Evolutionary conservation across 78 protist genomes (phyloP).

Genomic region (Monosiga brevicollis): DNA sequence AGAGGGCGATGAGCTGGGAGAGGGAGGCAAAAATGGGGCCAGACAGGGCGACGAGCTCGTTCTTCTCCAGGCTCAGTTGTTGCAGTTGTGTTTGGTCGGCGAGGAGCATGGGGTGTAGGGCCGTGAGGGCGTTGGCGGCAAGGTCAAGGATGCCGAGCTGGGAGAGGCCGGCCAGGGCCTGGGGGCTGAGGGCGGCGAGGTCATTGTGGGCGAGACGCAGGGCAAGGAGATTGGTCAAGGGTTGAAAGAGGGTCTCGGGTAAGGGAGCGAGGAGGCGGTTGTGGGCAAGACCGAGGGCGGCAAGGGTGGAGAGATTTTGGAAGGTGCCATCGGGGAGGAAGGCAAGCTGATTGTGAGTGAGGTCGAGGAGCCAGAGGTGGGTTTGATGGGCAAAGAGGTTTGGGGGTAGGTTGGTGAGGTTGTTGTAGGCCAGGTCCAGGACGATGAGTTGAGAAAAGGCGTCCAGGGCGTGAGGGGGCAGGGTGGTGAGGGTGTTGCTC

Average conservation of each 20-base stretch:
- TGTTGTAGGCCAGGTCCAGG: too few species aligned
- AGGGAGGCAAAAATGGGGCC: not conserved
- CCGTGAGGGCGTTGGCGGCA: not conserved
- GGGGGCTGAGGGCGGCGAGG: not conserved
- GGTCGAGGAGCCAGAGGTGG: not conserved
- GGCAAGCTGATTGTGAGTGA: not conserved
- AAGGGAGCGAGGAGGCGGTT: too few species aligned
- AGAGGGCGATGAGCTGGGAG: not conserved
- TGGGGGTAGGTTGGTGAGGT: not conserved
- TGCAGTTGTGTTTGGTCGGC: too few species aligned
- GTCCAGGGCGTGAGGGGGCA: too few species aligned
- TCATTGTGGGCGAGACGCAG: not conserved
- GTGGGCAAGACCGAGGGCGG: too few species aligned
- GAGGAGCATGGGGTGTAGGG: too few species aligned
- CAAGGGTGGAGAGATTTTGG: not conserved
- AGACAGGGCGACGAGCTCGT: too few species aligned
- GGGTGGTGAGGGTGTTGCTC: too few species aligned
- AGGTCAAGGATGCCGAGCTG: not conserved
- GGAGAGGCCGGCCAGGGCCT: not conserved
- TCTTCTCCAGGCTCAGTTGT: too few species aligned
- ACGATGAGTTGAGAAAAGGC: too few species aligned
- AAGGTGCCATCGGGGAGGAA: not conserved
- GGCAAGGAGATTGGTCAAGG: not conserved
- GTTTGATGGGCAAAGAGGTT: not conserved
- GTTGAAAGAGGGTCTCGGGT: too few species aligned